Percentiles rank a stretch among this genome's conserved stretches.
Evolutionary conservation across 352 stramenopile genomes (phyloP).

Genomic region (Globisporangium paroecandrum): DNA sequence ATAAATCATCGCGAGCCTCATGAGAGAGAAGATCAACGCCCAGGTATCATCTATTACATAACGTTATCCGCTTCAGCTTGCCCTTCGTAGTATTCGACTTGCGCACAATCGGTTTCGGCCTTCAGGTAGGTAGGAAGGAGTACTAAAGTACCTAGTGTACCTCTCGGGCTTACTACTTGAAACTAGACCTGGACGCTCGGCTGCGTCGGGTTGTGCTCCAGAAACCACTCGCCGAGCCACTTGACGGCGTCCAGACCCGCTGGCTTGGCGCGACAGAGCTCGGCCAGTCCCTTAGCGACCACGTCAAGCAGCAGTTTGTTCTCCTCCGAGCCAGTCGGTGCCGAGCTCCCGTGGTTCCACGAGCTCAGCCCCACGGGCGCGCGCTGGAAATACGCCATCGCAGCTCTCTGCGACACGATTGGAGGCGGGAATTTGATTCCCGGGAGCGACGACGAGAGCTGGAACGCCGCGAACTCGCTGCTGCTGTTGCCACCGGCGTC

Average conservation of each 20-base stretch:
- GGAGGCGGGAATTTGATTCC: conserved; percentile 52
- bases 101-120: too few species aligned
- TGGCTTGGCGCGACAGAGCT: conserved; percentile 82
- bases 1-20: too few species aligned
- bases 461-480: conserved; percentile 45
- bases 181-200: conserved; percentile 57
- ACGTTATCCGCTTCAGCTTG: too few species aligned
- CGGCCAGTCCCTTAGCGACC: conserved; percentile 64
- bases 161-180: neutral
- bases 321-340: conserved; percentile 8
- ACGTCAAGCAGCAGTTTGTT: conserved; percentile 47
- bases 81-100: too few species aligned
- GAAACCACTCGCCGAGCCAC: conserved; percentile 83
- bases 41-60: too few species aligned
- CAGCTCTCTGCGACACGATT: conserved; percentile 55
- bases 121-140: too few species aligned
- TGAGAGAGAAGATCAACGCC: too few species aligned
- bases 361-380: conserved; percentile 43
- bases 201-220: conserved; percentile 85
- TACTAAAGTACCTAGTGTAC: too few species aligned
- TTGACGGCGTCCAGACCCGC: conserved; percentile 66
- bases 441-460: conserved; percentile 58
- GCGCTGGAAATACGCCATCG: conserved; percentile 57
- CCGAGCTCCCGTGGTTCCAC: conserved; percentile 29
- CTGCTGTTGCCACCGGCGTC: conserved; percentile 16